Evolutionary conservation across 1,284 basidiomycete genomes (phyloP).

Genomic region (Paramarasmius palmivorus): DNA sequence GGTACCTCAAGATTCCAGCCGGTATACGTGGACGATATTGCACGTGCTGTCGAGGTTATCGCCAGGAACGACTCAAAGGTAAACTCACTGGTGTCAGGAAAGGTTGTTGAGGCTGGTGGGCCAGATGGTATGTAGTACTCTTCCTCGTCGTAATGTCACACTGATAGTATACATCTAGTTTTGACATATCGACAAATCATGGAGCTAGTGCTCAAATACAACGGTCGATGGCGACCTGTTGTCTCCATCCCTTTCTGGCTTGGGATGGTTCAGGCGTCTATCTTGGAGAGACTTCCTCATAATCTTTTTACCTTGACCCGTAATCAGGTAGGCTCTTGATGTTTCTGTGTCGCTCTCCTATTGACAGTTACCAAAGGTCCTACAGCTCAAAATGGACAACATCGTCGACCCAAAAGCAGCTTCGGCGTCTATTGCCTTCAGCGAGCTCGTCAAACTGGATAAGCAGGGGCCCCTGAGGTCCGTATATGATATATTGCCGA

Average conservation of each 20-base stretch:
- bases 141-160: not conserved
- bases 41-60: slow-evolving; percentile 58
- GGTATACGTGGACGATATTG: slow-evolving; percentile 68
- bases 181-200: slow-evolving; percentile 68
- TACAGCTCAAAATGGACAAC: slow-evolving; percentile 11
- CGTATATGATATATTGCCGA: slow-evolving; percentile 2
- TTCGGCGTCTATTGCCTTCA: slow-evolving; percentile 4
- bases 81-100: slow-evolving; percentile 44
- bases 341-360: slow-evolving; percentile 2
- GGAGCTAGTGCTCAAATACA: slow-evolving; percentile 57
- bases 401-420: not conserved
- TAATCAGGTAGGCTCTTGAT: slow-evolving; percentile 49
- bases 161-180: slow-evolving; percentile 35
- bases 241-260: slow-evolving; percentile 61
- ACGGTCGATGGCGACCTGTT: slow-evolving; percentile 51
- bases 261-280: slow-evolving; percentile 58
- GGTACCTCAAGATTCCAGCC: slow-evolving; percentile 68
- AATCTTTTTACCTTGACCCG: slow-evolving; percentile 68
- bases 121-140: slow-evolving; percentile 51
- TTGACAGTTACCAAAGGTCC: not conserved
- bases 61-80: slow-evolving; percentile 45
- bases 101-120: slow-evolving; percentile 68
- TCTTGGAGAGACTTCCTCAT: slow-evolving; percentile 63
- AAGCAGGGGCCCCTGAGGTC: not conserved
- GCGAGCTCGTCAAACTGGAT: slow-evolving; percentile 9